Evolutionary conservation across 495 filamentous ascomycete genomes (phyloP).

Genomic region (Talaromyces stipitatus): DNA sequence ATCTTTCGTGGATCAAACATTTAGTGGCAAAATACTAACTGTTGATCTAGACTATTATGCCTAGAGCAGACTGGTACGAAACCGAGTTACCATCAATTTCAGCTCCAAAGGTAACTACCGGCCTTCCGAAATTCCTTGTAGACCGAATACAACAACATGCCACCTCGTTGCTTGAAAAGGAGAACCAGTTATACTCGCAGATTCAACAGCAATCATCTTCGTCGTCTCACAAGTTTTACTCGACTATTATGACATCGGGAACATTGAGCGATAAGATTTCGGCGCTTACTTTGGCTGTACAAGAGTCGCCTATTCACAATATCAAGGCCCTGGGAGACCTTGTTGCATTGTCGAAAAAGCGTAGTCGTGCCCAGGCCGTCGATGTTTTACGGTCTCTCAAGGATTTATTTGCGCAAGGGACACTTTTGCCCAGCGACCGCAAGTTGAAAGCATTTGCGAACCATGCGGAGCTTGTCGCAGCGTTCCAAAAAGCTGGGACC

Average conservation of each 20-base stretch:
- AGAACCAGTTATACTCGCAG: constrained; percentile 55
- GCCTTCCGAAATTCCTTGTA: constrained; percentile 50
- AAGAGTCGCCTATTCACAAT: constrained; percentile 93
- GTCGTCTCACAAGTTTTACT: constrained; percentile 88
- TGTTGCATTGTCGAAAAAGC: constrained; percentile 72
- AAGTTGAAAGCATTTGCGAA: constrained; percentile 72
- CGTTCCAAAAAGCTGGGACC: constrained; percentile 47
- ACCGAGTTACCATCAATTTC: constrained; percentile 52
- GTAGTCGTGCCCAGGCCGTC: constrained; percentile 88
- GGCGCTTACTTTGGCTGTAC: constrained; percentile 82
- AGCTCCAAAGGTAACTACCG: constrained; percentile 34
- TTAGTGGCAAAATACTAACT: not conserved
- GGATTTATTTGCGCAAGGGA: constrained; percentile 84
- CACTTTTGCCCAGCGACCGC: constrained; percentile 72
- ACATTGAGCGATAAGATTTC: constrained; percentile 96
- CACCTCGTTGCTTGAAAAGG: constrained; percentile 62
- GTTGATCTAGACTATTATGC: constrained; percentile 16
- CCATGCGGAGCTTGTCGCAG: constrained; percentile 66
- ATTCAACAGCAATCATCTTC: constrained; percentile 47
- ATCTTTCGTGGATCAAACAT: constrained; percentile 7
- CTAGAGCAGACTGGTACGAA: constrained; percentile 81
- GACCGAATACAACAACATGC: constrained; percentile 71
- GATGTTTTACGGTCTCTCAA: constrained; percentile 85
- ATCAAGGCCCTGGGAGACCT: constrained; percentile 80
- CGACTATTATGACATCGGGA: constrained; percentile 92